Percentiles rank a stretch among this genome's conserved stretches.
Conservation (phyloP, 495 filamentous ascomycete genomes). For the Podospora appendiculata region DNA sequence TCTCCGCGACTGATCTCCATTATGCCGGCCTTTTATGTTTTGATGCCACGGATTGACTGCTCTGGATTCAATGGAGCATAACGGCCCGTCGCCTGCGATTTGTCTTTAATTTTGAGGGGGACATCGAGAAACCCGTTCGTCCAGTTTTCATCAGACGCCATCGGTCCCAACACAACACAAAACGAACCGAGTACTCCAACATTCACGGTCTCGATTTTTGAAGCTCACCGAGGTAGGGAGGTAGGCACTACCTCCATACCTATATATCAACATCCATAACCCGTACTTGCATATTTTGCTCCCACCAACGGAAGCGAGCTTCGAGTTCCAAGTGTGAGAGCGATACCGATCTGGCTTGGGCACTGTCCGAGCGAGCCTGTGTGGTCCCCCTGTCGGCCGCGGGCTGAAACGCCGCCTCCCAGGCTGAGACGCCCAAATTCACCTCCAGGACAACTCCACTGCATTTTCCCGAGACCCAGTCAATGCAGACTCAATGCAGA, state of each 20-base stretch:
- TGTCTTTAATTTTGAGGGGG: too few species aligned
- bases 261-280: neutral
- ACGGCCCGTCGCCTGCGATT: neutral
- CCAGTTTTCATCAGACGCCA: neutral
- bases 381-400: conserved; percentile 2
- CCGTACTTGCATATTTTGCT: neutral
- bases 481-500: conserved; percentile 16
- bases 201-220: too few species aligned
- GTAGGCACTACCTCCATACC: neutral
- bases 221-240: too few species aligned
- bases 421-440: conserved; percentile 20
- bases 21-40: conserved; percentile 7
- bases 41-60: neutral
- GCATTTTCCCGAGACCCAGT: conserved; percentile 5
- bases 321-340: neutral
- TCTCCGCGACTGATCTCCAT: conserved; percentile 21
- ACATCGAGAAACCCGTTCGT: too few species aligned
- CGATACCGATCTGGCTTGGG: neutral
- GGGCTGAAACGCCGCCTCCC: conserved; percentile 16
- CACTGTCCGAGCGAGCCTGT: conserved; percentile 2
- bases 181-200: too few species aligned
- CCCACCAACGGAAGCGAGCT: neutral
- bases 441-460: conserved; percentile 7
- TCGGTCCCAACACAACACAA: neutral
- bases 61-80: neutral